Evolutionary conservation across 2,329 filamentous ascomycete species (phyloP).

Genomic region (Scolecobasidium constrictum): DNA sequence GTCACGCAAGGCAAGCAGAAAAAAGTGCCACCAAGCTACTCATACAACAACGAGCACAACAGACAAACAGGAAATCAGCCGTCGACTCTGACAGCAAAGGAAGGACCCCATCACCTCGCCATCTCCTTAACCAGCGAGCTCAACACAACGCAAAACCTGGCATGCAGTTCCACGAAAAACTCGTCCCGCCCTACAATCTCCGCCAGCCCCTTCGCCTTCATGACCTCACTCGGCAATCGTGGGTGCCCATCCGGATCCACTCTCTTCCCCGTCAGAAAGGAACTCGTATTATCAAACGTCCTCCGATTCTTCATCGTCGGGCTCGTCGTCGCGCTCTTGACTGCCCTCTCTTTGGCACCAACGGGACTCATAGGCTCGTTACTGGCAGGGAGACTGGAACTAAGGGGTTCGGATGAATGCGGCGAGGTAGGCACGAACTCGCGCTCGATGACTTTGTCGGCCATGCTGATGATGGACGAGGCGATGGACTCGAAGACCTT

Average conservation of each 20-base stretch:
- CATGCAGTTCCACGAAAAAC: slow-evolving; percentile 48
- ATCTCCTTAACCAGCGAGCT: background rate
- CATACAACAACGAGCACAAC: too few species aligned
- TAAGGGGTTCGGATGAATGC: background rate
- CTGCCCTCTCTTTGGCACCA: background rate
- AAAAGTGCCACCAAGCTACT: too few species aligned
- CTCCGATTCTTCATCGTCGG: slow-evolving; percentile 13
- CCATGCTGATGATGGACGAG: slow-evolving; percentile 35
- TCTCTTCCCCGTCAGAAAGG: slow-evolving; percentile 45
- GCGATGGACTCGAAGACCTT: slow-evolving; percentile 43
- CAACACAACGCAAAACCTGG: slow-evolving; percentile 30
- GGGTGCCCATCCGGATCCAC: slow-evolving; percentile 46
- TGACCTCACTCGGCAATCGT: slow-evolving; percentile 34
- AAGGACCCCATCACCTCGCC: too few species aligned
- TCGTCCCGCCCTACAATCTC: slow-evolving; percentile 49
- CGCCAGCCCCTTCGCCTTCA: slow-evolving; percentile 44
- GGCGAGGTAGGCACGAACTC: slow-evolving; percentile 16
- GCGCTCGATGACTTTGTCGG: slow-evolving; percentile 27
- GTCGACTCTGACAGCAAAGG: too few species aligned
- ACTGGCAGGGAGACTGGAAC: background rate
- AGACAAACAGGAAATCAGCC: too few species aligned
- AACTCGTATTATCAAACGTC: slow-evolving; percentile 18
- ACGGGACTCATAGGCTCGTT: background rate
- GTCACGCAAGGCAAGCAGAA: too few species aligned
- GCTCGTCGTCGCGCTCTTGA: slow-evolving; percentile 5